Conservation (phyloP, 768 basidiomycete genomes). For the Boletus subparvulus region DNA sequence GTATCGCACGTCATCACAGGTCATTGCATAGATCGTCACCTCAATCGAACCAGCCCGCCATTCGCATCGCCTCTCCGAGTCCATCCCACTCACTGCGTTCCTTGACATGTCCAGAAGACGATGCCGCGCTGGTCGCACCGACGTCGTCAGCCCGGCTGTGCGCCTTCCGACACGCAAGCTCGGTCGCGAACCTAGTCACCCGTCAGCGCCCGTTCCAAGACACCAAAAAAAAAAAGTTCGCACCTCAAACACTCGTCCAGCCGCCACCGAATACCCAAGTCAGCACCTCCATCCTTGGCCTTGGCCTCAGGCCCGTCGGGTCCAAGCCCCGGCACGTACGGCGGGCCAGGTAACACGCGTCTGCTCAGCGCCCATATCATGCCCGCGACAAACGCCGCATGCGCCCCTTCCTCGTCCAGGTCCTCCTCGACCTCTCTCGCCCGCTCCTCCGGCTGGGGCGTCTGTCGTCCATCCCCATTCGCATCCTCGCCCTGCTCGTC, state of each 20-base stretch:
- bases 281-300: constrained; percentile 38
- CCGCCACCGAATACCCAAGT: constrained; percentile 58
- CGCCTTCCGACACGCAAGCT: constrained; percentile 75
- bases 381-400: constrained; percentile 82
- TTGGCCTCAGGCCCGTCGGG: constrained; percentile 14
- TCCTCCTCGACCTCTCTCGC: constrained; percentile 30
- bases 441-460: constrained; percentile 18
- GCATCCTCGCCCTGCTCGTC: constrained; percentile 4
- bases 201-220: not conserved
- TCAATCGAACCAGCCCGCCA: constrained; percentile 73
- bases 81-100: constrained; percentile 62
- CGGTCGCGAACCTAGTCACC: constrained; percentile 70
- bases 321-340: constrained; percentile 56
- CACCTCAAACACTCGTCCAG: constrained; percentile 82
- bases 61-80: constrained; percentile 69
- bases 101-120: constrained; percentile 15
- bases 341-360: constrained; percentile 67
- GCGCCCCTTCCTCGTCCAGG: constrained; percentile 73
- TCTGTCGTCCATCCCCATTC: constrained; percentile 19
- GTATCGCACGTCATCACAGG: constrained; percentile 5
- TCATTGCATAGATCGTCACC: constrained; percentile 1
- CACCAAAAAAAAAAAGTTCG: not conserved
- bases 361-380: constrained; percentile 84
- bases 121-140: constrained; percentile 2
- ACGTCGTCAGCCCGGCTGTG: constrained; percentile 5